These are phyloP conservation scores for Puya raimondii DNA, from an alignment of 176 grass and related monocot genomes.

Conservation along the genomic window DNA sequence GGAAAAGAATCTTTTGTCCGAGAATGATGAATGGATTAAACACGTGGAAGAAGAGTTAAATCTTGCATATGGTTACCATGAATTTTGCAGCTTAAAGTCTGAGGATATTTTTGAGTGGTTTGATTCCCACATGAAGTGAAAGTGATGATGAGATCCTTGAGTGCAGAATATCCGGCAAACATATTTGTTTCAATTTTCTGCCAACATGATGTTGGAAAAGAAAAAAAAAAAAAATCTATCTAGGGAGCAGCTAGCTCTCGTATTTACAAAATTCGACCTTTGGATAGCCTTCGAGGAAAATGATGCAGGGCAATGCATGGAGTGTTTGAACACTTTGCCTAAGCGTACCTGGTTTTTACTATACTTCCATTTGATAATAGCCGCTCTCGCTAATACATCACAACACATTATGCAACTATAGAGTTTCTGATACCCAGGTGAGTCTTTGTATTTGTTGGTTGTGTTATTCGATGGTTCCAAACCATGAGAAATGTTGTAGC, in stretches of 20 bases:
- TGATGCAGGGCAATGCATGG: neutral
- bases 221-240: neutral
- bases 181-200: neutral
- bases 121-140: slow-evolving; percentile 53
- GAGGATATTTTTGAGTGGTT: slow-evolving; percentile 76
- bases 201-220: neutral
- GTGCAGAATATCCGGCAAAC: neutral
- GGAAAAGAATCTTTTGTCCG: slow-evolving; percentile 47
- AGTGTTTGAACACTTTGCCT: neutral
- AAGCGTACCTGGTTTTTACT: neutral
- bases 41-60: slow-evolving; percentile 93
- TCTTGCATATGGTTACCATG: slow-evolving; percentile 73
- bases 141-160: slow-evolving; percentile 12
- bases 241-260: neutral
- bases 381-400: neutral
- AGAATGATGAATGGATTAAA: slow-evolving; percentile 50
- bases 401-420: neutral
- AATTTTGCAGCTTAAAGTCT: slow-evolving; percentile 68
- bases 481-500: neutral
- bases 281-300: neutral
- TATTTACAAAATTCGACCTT: neutral
- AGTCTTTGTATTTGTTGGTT: neutral
- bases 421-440: neutral
- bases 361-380: neutral
- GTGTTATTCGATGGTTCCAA: neutral